Conservation (phyloP, 1,139 yeast genomes). For the Pichia sp. region DNA sequence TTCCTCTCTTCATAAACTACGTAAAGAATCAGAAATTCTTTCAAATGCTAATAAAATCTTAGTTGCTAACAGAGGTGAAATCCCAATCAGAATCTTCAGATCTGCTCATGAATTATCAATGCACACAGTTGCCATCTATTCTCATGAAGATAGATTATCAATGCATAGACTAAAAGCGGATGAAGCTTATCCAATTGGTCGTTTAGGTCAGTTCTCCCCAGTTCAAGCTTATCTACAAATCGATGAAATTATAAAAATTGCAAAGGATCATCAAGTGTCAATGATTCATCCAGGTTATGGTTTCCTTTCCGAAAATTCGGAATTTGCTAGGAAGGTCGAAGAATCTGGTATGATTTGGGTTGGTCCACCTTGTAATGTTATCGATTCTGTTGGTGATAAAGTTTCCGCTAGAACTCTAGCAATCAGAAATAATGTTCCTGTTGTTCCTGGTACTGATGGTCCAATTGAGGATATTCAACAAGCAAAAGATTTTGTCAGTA, state of each 20-base stretch:
- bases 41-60: constrained; percentile 68
- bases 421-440: constrained; percentile 73
- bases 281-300: constrained; percentile 99
- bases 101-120: constrained; percentile 96
- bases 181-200: constrained; percentile 89
- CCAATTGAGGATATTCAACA: constrained; percentile 80
- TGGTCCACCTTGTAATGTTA: constrained; percentile 85
- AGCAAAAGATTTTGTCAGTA: constrained; percentile 68
- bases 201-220: constrained; percentile 84
- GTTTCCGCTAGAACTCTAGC: constrained; percentile 92
- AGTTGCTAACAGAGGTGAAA: constrained; percentile 95
- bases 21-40: constrained; percentile 56
- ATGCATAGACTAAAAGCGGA: constrained; percentile 94
- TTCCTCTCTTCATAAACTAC: constrained; percentile 33
- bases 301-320: constrained; percentile 88
- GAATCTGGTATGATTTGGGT: constrained; percentile 93
- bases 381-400: constrained; percentile 97
- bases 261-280: constrained; percentile 78
- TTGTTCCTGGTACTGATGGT: constrained; percentile 97
- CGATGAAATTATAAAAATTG: constrained; percentile 90
- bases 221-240: constrained; percentile 95
- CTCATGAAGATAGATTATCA: constrained; percentile 91
- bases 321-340: constrained; percentile 87
- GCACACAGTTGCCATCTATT: constrained; percentile 96
- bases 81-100: constrained; percentile 80